Evolutionary conservation across 495 filamentous ascomycete species (phyloP), one percentile per base, ranked within the genome.

Genomic region (Glonium stellatum): DNA sequence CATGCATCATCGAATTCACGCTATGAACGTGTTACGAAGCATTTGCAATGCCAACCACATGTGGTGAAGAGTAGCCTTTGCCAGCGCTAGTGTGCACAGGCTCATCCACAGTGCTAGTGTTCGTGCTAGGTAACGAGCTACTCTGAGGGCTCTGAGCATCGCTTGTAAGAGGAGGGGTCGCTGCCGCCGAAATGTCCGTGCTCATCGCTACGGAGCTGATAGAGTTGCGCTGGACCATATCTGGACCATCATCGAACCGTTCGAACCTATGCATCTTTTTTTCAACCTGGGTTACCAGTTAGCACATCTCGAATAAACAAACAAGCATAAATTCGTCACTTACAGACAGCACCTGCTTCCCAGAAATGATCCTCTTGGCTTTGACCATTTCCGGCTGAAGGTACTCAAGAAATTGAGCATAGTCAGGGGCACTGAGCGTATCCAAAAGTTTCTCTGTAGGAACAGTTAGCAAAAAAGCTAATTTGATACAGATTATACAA

Each of bases 361-460:
- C 87, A 58, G 83, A 86, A 62, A 82, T 83, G 57, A 79, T 82
- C 62, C 85, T 87, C 73, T 90, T 95, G 22, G 92, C 71, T 50
- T 80, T 77, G 22, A 77, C 75, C 15, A 98, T 78, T 54, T 92
- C 80, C 1, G 88, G 86, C 66, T 84, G 85, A 65, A 96, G 85
- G 50, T 84, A 76, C 18, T 88, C 83, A 22, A 88, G 76, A 18
- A 97, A 84, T 13, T 77, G 72, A 22, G 82, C 80, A 23, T 80
- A 80, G 58, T 95, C 89, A 0, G 74, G 70, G 11, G 80, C 82
- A 56, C 83, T 78, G 1, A 96, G 76, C 54, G 85, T 80, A 6
- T 80, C 83, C 50, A 95, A 78, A 23, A 96, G 79, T 74, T 89
- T 92, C 73, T 95, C 89, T 95, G 68, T 31, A 15, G 67, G 57